phyloP scores from a whole-genome alignment of 345 rosid species.

The Heritiera littoralis region DNA sequence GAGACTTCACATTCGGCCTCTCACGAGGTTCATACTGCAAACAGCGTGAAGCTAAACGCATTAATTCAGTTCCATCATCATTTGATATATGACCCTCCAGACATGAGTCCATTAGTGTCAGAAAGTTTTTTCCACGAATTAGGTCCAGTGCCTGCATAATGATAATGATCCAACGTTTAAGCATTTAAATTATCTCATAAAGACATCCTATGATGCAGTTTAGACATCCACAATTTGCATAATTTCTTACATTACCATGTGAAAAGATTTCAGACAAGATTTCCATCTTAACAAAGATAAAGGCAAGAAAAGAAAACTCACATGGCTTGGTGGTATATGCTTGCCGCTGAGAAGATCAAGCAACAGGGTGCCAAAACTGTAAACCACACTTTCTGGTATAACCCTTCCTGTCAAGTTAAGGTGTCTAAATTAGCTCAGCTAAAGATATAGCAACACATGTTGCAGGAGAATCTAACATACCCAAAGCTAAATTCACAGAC shows the following conservation, averaged over 20 bases:
- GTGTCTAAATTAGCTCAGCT: neutral
- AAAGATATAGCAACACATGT: neutral
- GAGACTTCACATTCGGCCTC: slow-evolving; percentile 84
- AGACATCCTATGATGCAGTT: neutral
- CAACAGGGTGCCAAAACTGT: slow-evolving; percentile 84
- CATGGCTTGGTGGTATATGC: slow-evolving; percentile 91
- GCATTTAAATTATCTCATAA: slow-evolving; percentile 1
- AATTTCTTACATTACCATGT: neutral
- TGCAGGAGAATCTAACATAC: neutral
- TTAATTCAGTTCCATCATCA: slow-evolving; percentile 82
- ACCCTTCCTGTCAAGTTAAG: slow-evolving; percentile 59
- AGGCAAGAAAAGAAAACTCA: slow-evolving; percentile 33
- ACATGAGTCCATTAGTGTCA: slow-evolving; percentile 78
- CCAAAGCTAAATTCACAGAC: neutral
- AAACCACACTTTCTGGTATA: slow-evolving; percentile 77
- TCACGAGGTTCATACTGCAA: slow-evolving; percentile 84
- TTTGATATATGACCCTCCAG: slow-evolving; percentile 77
- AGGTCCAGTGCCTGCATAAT: slow-evolving; percentile 76
- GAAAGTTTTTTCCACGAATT: slow-evolving; percentile 72
- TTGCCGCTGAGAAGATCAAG: slow-evolving; percentile 87
- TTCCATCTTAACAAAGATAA: neutral
- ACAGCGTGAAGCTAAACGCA: slow-evolving; percentile 78
- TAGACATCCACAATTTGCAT: neutral
- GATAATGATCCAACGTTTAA: neutral
- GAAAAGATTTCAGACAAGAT: neutral